Percentiles rank a stretch among this genome's conserved stretches.
phyloP scores from a whole-genome alignment of 306 rosid species.

The Prunus persica region Prunus_persica_NCBIv2 NC_034009.1:4754501-4755000 shows the following conservation, averaged over 20 bases:
- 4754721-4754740: too few species aligned
- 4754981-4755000: not conserved
- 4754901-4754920: not conserved
- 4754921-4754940: not conserved
- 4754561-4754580: not conserved
- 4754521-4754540: not conserved
- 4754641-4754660: too few species aligned
- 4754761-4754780: too few species aligned
- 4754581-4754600: not conserved
- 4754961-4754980: not conserved
- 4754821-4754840: too few species aligned
- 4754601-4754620: not conserved
- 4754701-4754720: too few species aligned
- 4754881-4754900: not conserved
- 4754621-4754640: not conserved
- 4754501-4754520: slow-evolving; percentile 2
- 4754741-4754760: too few species aligned
- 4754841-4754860: too few species aligned
- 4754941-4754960: not conserved
- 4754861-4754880: too few species aligned
- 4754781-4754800: too few species aligned
- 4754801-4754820: too few species aligned
- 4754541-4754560: not conserved
- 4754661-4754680: too few species aligned
- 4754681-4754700: too few species aligned